phyloP scores from a whole-genome alignment of 139 green algal genomes.

The Chlorella sp. region DNA sequence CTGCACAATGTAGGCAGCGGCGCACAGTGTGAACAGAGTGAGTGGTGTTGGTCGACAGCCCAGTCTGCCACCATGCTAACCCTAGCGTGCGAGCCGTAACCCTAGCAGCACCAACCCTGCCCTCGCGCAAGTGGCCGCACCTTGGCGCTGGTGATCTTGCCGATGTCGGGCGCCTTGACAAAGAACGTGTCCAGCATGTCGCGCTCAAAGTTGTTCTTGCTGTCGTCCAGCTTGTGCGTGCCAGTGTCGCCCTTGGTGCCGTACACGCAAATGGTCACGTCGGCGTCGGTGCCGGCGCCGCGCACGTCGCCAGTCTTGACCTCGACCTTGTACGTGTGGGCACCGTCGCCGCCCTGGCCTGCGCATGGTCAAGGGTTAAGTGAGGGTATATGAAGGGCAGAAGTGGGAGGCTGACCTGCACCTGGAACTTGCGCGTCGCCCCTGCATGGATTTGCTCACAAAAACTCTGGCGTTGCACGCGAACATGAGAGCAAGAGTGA shows the following conservation, averaged over 20 bases:
- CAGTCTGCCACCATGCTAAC: background rate
- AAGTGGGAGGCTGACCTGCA: background rate
- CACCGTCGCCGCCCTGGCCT: background rate
- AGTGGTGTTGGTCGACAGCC: background rate
- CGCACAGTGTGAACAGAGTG: background rate
- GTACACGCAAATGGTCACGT: constrained; percentile 31
- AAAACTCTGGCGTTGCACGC: too few species aligned
- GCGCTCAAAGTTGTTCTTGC: constrained; percentile 36
- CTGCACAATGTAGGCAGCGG: background rate
- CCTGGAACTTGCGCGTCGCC: background rate
- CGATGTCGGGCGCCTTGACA: constrained; percentile 38
- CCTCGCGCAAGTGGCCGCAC: too few species aligned
- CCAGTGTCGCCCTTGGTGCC: constrained; percentile 37
- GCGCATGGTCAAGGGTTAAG: background rate
- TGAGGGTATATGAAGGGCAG: background rate
- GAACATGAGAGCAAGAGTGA: too few species aligned
- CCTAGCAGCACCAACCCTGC: too few species aligned
- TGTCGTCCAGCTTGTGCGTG: constrained; percentile 14
- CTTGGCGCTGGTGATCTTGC: constrained; percentile 22
- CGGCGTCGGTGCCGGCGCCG: constrained; percentile 51
- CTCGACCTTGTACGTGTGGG: constrained; percentile 28
- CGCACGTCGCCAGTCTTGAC: constrained; percentile 48
- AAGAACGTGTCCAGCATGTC: constrained; percentile 39
- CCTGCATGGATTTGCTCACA: background rate
- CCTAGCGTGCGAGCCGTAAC: background rate